A percentile compares a stretch with the other conserved stretches of the same genome.
Conservation (phyloP, 202 grass and related monocot genomes). For the Carex arenaria region DNA sequence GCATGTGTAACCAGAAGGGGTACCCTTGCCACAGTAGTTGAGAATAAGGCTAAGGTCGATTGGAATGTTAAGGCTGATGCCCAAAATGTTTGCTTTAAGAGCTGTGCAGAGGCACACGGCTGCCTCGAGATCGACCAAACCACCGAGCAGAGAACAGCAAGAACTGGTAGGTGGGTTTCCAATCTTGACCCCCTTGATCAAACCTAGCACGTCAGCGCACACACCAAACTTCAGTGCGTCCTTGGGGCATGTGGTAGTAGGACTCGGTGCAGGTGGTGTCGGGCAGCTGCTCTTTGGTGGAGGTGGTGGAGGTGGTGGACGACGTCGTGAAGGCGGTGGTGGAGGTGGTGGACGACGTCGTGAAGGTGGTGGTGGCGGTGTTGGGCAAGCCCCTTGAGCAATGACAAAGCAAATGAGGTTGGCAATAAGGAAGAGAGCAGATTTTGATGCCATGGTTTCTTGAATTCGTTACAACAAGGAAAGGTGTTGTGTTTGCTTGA, state of each 20-base stretch:
- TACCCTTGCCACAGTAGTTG: constrained; percentile 65
- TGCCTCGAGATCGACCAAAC: constrained; percentile 56
- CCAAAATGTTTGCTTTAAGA: constrained; percentile 54
- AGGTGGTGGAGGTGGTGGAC: constrained; percentile 13
- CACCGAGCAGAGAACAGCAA: constrained; percentile 52
- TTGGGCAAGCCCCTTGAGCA: constrained; percentile 20
- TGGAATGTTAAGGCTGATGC: constrained; percentile 53
- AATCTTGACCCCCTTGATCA: constrained; percentile 18
- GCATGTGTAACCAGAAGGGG: constrained; percentile 40
- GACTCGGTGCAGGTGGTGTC: not conserved
- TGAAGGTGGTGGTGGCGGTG: constrained; percentile 8
- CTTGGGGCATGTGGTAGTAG: constrained; percentile 30
- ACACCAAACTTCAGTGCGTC: constrained; percentile 50
- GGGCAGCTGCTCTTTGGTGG: not conserved
- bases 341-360: too few species aligned
- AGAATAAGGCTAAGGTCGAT: constrained; percentile 52
- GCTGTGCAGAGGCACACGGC: constrained; percentile 82
- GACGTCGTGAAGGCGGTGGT: too few species aligned
- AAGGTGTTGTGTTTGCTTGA: not conserved
- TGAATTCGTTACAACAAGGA: not conserved
- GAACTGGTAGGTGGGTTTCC: constrained; percentile 33
- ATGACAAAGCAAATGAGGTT: constrained; percentile 6
- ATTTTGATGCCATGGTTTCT: not conserved
- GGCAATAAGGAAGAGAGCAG: not conserved
- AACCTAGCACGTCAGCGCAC: constrained; percentile 49